Base-by-base conservation (phyloP, 192 early-diverging fungal genomes). In the Gigaspora rosea region DNA sequence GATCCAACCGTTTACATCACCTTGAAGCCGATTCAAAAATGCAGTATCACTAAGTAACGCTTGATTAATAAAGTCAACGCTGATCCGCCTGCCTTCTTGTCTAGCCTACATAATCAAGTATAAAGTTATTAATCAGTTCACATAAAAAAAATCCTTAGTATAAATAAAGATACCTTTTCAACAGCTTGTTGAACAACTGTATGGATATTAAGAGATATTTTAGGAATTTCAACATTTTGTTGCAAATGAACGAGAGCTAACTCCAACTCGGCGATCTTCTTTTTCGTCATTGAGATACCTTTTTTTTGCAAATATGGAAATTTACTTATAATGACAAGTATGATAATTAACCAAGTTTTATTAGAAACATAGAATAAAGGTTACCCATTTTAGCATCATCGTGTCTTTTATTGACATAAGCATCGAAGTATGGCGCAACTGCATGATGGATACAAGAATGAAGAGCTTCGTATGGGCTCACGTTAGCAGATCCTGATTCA, bases 191-290 rank as follows among this genome's bases (percentile, higher is more conserved):
- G 84, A 68, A 99, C 91, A 2, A 91, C 85, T 22, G 95, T 95
- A 81, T 99, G 93, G 75, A 95, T 94, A 78, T 83, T 91, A 56
- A 99, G 89, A 2, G 85, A 83, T 32, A 95, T 91, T 12, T 98
- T 95, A 8, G 98, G 98, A 66, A 99, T 99, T 49, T 96, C 96
- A 56, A 98, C 93, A 79, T 99, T 98, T 78, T 99, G 97, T 85
- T 99, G 97, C 59, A 99, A 79, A 78, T 98, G 94, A 67, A 96
- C 80, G 36, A 99, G 88, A 15, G 95, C 94, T 47, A 99, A 91
- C 80, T 98, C 96, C 56, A 99, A 89, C 80, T 99, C 98, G 33
- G 96, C 95, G 78, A 99, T 93, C 86, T 99, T 99, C 89, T 98
- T 98, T 80, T 95, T 98, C 59, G 97, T 93, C 91, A 95, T 93